Conservation (phyloP, 2,329 filamentous ascomycete species). For the Colletotrichum eleusines region DNA sequence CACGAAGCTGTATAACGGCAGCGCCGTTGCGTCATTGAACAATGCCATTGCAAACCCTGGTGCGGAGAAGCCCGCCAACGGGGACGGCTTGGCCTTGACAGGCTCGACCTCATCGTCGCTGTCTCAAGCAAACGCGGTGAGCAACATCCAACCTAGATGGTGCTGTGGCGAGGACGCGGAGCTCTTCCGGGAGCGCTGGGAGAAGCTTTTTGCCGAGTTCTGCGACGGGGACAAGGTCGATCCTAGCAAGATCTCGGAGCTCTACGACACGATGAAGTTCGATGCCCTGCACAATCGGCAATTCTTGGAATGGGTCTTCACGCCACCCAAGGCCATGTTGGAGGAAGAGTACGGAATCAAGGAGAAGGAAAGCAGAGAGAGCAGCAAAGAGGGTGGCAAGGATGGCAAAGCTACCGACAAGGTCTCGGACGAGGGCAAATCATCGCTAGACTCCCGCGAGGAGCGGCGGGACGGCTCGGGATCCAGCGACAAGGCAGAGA, state of each 20-base stretch:
- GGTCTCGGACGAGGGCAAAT: slow-evolving; percentile 56
- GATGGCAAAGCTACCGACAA: slow-evolving; percentile 55
- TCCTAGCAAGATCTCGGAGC: slow-evolving; percentile 97
- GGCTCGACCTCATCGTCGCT: slow-evolving; percentile 62
- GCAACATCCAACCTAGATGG: slow-evolving; percentile 88
- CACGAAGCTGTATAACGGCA: slow-evolving; percentile 76
- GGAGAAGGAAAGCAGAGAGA: slow-evolving; percentile 47
- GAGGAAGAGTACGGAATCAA: slow-evolving; percentile 73
- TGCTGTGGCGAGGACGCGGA: slow-evolving; percentile 96
- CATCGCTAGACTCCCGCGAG: slow-evolving; percentile 54
- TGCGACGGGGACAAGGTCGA: slow-evolving; percentile 98
- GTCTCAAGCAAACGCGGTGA: slow-evolving; percentile 72
- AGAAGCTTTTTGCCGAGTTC: slow-evolving; percentile 97
- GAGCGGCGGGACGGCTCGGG: slow-evolving; percentile 50
- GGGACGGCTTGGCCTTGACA: slow-evolving; percentile 53
- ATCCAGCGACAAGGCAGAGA: slow-evolving; percentile 56
- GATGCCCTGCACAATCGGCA: slow-evolving; percentile 96
- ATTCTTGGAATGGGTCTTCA: slow-evolving; percentile 98
- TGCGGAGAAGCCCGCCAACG: slow-evolving; percentile 56
- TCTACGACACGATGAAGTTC: slow-evolving; percentile 99
- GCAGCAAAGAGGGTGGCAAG: slow-evolving; percentile 41
- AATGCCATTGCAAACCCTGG: slow-evolving; percentile 66
- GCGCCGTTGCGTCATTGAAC: slow-evolving; percentile 71
- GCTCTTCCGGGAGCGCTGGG: slow-evolving; percentile 96
- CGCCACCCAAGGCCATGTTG: slow-evolving; percentile 82